These are phyloP conservation scores for Osmanthus fragrans DNA, from an alignment of 257 asterid genomes.

Conservation along the genomic window DNA sequence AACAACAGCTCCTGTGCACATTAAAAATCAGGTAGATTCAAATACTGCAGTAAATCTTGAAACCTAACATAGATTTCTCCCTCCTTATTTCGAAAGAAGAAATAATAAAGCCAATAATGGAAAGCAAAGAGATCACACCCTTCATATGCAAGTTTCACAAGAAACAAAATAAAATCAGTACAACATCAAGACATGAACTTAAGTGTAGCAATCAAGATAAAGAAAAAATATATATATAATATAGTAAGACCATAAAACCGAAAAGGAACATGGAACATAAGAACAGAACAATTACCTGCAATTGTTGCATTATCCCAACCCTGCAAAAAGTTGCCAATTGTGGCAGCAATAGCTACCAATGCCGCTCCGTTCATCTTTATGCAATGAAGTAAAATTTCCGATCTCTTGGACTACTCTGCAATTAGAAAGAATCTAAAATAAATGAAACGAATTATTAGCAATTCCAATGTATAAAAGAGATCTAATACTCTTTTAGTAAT, in stretches of 20 bases:
- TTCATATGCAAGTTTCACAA: conserved; percentile 6
- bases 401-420: conserved; percentile 27
- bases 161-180: background rate
- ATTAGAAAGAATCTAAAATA: conserved; percentile 13
- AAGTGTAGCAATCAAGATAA: background rate
- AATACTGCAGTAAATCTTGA: conserved; percentile 6
- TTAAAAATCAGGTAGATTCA: conserved; percentile 10
- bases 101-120: background rate
- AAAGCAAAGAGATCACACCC: background rate
- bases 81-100: background rate
- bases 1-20: conserved; percentile 57
- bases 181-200: background rate
- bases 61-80: background rate
- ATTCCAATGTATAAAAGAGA: conserved; percentile 25
- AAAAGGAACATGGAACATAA: background rate
- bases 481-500: conserved; percentile 10
- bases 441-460: conserved; percentile 21
- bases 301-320: conserved; percentile 94
- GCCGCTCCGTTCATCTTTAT: conserved; percentile 71
- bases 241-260: background rate
- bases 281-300: conserved; percentile 49
- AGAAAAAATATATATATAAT: background rate
- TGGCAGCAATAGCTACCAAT: conserved; percentile 71
- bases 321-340: conserved; percentile 78
- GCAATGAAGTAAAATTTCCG: conserved; percentile 19